Conservation (phyloP, 176 grass and related monocot species). For the Typha latifolia region DNA sequence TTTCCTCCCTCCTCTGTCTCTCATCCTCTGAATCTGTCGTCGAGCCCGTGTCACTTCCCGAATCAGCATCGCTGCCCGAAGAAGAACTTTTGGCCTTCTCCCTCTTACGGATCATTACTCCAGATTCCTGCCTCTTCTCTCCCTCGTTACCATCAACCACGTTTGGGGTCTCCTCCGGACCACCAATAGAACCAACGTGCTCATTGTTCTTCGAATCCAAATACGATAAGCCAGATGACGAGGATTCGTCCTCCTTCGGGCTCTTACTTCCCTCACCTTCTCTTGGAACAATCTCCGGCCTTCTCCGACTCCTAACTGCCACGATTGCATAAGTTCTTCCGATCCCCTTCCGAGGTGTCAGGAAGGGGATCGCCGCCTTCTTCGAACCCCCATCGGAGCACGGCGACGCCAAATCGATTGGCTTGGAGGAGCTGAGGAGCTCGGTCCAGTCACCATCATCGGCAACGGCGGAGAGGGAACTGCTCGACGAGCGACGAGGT, state of each 20-base stretch:
- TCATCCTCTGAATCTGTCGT: constrained; percentile 73
- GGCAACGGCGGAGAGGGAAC: neutral
- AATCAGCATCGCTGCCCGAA: constrained; percentile 7
- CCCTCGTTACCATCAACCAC: constrained; percentile 3
- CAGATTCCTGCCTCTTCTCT: neutral
- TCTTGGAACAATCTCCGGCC: too few species aligned
- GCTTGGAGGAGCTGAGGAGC: constrained; percentile 30
- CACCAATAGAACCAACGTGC: neutral
- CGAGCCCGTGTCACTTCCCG: constrained; percentile 40
- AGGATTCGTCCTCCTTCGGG: neutral
- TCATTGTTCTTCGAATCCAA: neutral
- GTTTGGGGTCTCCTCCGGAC: neutral
- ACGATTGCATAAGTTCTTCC: neutral
- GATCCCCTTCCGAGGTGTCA: constrained; percentile 10
- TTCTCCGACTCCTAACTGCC: constrained; percentile 23
- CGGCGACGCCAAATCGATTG: constrained; percentile 10
- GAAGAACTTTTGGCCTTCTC: neutral
- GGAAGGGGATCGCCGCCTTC: neutral
- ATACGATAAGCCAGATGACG: constrained; percentile 18
- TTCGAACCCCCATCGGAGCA: constrained; percentile 5
- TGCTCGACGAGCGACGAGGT: neutral
- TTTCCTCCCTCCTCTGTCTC: constrained; percentile 68
- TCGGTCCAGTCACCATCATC: constrained; percentile 41
- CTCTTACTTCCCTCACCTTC: neutral
- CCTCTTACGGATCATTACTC: neutral